Evolutionary conservation across 2,329 filamentous ascomycete genomes (phyloP).

Genomic region (Aureobasidium vineae): DNA sequence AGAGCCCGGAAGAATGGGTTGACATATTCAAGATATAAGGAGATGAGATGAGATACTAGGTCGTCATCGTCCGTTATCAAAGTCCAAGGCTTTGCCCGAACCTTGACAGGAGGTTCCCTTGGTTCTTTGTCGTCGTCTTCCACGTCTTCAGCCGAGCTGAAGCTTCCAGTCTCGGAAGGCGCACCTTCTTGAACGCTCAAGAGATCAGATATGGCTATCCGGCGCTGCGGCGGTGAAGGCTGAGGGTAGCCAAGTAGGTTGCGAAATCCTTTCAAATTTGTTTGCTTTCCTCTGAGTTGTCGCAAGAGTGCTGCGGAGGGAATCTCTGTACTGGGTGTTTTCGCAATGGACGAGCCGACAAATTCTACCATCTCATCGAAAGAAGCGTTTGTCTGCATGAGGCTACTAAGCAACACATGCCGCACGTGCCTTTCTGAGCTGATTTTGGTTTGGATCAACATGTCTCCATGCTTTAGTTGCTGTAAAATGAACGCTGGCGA

Average conservation of each 20-base stretch:
- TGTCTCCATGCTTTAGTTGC: conserved; percentile 8
- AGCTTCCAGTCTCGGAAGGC: neutral
- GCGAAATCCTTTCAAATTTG: neutral
- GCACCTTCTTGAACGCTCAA: neutral
- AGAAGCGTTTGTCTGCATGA: conserved; percentile 28
- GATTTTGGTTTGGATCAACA: neutral
- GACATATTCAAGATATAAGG: conserved; percentile 29
- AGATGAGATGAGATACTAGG: conserved; percentile 39
- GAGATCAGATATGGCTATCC: conserved; percentile 7
- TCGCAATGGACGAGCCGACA: conserved; percentile 1
- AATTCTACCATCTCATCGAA: conserved; percentile 27
- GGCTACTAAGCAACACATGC: conserved; percentile 21
- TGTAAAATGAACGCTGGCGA: conserved; percentile 24
- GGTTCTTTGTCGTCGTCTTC: neutral
- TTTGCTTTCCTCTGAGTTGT: conserved; percentile 5
- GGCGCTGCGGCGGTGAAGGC: neutral
- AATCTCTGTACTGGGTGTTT: neutral
- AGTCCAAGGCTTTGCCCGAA: conserved; percentile 38
- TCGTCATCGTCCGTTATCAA: conserved; percentile 33
- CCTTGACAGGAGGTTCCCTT: conserved; percentile 28
- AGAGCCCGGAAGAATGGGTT: conserved; percentile 38
- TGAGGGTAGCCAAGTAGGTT: conserved; percentile 2
- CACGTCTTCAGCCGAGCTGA: neutral
- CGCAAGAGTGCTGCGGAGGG: neutral
- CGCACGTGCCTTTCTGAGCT: conserved; percentile 6